phyloP scores from a whole-genome alignment of 345 rosid species.

The Boechera divaricarpa region DNA sequence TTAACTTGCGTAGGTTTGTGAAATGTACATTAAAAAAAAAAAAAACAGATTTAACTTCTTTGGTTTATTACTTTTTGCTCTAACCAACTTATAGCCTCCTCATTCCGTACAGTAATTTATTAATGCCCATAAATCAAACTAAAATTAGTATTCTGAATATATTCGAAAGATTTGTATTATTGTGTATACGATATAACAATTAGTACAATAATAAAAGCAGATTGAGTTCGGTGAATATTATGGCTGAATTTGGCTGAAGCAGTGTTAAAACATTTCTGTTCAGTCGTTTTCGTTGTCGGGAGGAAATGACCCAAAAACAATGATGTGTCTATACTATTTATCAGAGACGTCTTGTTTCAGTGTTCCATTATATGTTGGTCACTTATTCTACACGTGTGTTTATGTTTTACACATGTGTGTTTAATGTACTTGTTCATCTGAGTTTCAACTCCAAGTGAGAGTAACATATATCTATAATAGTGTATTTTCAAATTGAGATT shows the following conservation, averaged over 20 bases:
- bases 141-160: background rate
- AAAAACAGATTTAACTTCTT: background rate
- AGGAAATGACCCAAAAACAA: constrained; percentile 23
- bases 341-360: constrained; percentile 22
- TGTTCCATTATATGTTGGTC: constrained; percentile 31
- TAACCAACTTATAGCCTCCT: background rate
- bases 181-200: constrained; percentile 3
- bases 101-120: background rate
- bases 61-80: background rate
- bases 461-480: background rate
- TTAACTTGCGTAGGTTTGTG: background rate
- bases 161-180: background rate
- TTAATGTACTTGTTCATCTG: constrained; percentile 12
- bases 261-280: constrained; percentile 23
- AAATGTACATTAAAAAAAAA: background rate
- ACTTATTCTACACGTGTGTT: constrained; percentile 40
- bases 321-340: constrained; percentile 24
- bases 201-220: constrained; percentile 3
- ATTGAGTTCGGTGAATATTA: constrained; percentile 22
- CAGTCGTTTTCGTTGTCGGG: constrained; percentile 43
- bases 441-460: background rate
- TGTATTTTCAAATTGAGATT: background rate
- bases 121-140: background rate
- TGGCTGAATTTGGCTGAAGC: constrained; percentile 25
- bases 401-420: constrained; percentile 23